Percentiles rank a stretch among this genome's conserved stretches.
phyloP scores from a whole-genome alignment of 257 asterid genomes.

The Solanum medicagineum region DNA sequence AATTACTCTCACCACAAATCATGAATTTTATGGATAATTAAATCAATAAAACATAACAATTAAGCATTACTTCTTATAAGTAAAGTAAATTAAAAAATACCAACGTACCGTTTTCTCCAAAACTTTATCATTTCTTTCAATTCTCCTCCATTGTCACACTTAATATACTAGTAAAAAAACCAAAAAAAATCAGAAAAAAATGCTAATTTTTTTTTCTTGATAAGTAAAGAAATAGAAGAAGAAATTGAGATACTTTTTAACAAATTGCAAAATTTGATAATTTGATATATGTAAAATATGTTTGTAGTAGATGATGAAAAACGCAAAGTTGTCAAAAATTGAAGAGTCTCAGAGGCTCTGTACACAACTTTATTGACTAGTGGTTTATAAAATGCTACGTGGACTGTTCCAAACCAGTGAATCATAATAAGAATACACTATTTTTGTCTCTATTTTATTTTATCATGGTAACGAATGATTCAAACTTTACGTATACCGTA shows the following conservation, averaged over 20 bases:
- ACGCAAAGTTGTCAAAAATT: background rate
- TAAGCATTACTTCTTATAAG: background rate
- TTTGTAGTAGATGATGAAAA: background rate
- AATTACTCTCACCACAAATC: background rate
- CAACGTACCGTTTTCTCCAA: background rate
- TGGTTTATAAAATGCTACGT: conserved; percentile 22
- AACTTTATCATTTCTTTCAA: background rate
- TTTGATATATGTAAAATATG: background rate
- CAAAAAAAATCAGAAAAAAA: background rate
- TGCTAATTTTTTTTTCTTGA: background rate
- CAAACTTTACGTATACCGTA: accelerated
- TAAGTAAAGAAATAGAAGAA: background rate
- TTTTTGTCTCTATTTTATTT: background rate
- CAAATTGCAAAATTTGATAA: background rate
- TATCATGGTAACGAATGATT: background rate
- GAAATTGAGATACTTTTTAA: background rate
- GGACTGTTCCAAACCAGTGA: conserved; percentile 12
- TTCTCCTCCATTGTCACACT: background rate
- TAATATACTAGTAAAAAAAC: background rate
- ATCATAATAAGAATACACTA: background rate
- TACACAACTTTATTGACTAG: background rate
- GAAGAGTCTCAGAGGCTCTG: background rate
- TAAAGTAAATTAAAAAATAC: background rate
- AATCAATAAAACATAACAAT: background rate
- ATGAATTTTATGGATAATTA: background rate